These are phyloP conservation scores for Mrakia blollopis DNA, from an alignment of 768 basidiomycete species.

Conservation along the genomic window DNA sequence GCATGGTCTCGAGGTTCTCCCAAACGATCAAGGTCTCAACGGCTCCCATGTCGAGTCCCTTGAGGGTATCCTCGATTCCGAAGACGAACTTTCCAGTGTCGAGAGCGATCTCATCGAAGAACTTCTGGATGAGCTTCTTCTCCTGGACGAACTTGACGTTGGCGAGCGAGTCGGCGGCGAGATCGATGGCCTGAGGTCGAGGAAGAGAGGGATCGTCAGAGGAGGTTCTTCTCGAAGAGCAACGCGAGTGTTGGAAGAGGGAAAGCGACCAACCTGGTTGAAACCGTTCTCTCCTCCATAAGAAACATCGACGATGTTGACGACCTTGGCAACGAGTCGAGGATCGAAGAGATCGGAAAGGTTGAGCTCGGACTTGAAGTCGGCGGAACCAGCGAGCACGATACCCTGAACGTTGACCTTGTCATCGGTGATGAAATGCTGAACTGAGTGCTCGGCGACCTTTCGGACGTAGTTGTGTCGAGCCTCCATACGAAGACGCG, in stretches of 20 bases:
- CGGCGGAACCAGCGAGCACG: slow-evolving; percentile 92
- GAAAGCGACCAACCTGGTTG: slow-evolving; percentile 68
- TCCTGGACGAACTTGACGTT: slow-evolving; percentile 99
- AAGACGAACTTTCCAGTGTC: slow-evolving; percentile 96
- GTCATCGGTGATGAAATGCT: slow-evolving; percentile 96
- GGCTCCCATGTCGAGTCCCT: slow-evolving; percentile 90
- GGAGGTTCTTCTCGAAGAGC: slow-evolving; percentile 1
- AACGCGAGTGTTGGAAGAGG: too few species aligned
- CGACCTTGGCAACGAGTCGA: slow-evolving; percentile 79
- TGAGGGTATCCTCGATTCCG: slow-evolving; percentile 93
- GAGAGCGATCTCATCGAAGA: slow-evolving; percentile 98
- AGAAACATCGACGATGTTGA: slow-evolving; percentile 97
- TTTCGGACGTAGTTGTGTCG: slow-evolving; percentile 99
- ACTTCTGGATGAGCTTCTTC: slow-evolving; percentile 93
- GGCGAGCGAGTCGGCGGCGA: slow-evolving; percentile 88
- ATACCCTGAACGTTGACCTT: slow-evolving; percentile 97
- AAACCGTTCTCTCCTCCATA: slow-evolving; percentile 99
- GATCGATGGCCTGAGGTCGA: slow-evolving; percentile 70
- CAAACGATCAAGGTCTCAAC: slow-evolving; percentile 97
- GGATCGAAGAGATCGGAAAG: slow-evolving; percentile 95
- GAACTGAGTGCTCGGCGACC: slow-evolving; percentile 92
- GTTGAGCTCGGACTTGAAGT: slow-evolving; percentile 97
- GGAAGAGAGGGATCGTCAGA: neutral
- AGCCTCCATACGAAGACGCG: slow-evolving; percentile 97
- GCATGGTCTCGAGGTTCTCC: slow-evolving; percentile 91